Percentiles rank a stretch among this genome's conserved stretches.
Evolutionary conservation across 495 filamentous ascomycete genomes (phyloP).

Genomic region (Aspergillus sclerotiicarbonarius): DNA sequence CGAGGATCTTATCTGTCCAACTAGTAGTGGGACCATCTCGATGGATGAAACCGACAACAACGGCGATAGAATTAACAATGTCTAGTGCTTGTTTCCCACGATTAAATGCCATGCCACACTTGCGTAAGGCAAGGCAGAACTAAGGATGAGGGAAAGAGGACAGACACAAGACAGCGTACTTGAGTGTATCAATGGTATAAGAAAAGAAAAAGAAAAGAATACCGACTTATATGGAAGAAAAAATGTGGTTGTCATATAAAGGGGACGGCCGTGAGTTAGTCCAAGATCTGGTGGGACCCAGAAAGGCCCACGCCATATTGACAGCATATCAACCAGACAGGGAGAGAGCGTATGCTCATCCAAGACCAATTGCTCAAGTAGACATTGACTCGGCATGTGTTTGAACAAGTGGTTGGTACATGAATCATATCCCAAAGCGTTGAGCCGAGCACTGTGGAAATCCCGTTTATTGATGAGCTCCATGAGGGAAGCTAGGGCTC

Average conservation of each 20-base stretch:
- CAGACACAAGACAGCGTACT: neutral
- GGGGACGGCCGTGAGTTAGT: neutral
- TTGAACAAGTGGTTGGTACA: neutral
- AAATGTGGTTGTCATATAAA: neutral
- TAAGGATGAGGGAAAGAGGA: neutral
- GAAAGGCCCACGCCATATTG: neutral
- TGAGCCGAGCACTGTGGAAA: too few relatives aligned
- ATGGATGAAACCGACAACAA: neutral
- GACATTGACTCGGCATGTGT: neutral
- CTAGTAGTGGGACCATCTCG: too few relatives aligned
- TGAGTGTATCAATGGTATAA: conserved; percentile 11
- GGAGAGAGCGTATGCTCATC: neutral
- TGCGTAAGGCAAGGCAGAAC: conserved; percentile 1
- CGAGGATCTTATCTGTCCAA: too few relatives aligned
- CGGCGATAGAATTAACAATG: neutral
- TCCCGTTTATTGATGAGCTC: conserved; percentile 13
- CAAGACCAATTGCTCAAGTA: neutral
- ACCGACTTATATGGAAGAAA: neutral
- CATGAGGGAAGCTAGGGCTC: conserved; percentile 33
- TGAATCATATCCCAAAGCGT: neutral
- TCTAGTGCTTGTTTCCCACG: neutral
- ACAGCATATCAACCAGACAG: neutral
- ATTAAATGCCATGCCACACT: neutral
- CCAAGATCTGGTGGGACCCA: neutral
- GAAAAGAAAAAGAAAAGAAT: conserved; percentile 6